These are phyloP conservation scores for Hemerocallis citrina DNA, from an alignment of 106 monocot species.

Conservation along the genomic window DNA sequence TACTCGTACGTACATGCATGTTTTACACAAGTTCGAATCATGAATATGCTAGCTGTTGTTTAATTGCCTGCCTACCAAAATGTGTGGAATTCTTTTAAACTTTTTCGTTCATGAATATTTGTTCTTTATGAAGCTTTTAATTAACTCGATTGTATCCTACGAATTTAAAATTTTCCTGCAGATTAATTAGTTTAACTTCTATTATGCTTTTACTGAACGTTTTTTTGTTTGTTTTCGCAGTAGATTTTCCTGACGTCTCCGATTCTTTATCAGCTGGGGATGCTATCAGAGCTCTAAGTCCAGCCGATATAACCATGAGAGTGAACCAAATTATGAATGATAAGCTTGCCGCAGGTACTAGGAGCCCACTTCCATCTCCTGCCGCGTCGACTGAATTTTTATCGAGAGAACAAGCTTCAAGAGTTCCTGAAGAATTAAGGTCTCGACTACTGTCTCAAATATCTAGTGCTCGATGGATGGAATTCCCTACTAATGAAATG, in stretches of 20 bases:
- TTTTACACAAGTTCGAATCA: no score
- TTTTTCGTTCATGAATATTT: no score
- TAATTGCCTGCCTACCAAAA: no score
- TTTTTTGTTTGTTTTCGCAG: slow-evolving; percentile 3
- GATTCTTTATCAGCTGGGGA: slow-evolving; percentile 21
- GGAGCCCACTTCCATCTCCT: neutral
- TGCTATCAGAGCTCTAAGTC: slow-evolving; percentile 5
- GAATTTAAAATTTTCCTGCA: no score
- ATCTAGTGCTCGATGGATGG: slow-evolving; percentile 35
- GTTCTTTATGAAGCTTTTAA: no score
- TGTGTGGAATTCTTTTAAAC: no score
- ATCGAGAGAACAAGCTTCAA: slow-evolving; percentile 28
- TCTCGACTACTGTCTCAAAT: slow-evolving; percentile 48
- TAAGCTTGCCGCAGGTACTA: neutral
- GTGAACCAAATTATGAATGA: slow-evolving; percentile 5
- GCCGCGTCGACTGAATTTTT: neutral
- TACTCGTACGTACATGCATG: neutral
- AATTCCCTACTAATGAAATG: slow-evolving; percentile 36
- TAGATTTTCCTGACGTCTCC: slow-evolving; percentile 13
- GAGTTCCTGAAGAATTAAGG: slow-evolving; percentile 51
- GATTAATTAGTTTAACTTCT: no score
- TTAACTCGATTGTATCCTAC: no score
- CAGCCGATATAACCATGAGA: slow-evolving; percentile 7
- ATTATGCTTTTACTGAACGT: no score
- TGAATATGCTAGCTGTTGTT: no score